These are phyloP conservation scores for Carex sylvatica DNA, from an alignment of 202 grass and related monocot genomes.

Conservation along the genomic window DNA sequence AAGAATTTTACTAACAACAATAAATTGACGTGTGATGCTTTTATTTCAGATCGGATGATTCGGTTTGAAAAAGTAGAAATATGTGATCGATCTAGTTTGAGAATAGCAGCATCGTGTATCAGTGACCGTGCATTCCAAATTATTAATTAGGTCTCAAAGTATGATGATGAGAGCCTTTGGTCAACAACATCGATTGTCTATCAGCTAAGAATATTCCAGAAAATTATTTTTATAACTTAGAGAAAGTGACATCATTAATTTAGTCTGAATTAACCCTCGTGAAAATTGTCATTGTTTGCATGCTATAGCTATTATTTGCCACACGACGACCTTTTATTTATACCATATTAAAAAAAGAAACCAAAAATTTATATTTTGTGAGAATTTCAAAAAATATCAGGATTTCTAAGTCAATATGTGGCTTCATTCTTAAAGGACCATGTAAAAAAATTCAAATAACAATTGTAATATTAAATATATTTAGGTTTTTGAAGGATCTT, in stretches of 20 bases:
- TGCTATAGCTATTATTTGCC: not conserved
- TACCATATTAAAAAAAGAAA: no score
- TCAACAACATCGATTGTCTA: not conserved
- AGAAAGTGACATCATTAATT: constrained; percentile 5
- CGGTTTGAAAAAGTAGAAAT: not conserved
- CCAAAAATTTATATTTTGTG: no score
- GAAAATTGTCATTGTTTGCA: not conserved
- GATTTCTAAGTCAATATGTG: no score
- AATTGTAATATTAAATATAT: no score
- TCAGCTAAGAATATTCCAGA: not conserved
- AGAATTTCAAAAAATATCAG: no score
- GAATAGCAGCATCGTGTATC: not conserved
- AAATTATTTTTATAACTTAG: not conserved
- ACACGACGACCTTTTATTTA: not conserved
- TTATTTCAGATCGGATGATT: not conserved
- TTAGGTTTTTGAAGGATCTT: no score
- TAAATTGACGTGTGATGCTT: not conserved
- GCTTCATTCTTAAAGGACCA: no score
- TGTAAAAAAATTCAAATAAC: no score
- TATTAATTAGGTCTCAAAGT: not conserved
- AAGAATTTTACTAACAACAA: not conserved
- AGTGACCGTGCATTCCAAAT: not conserved
- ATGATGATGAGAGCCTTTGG: not conserved
- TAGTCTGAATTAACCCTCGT: not conserved
- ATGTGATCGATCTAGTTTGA: no score